A percentile compares a stretch with the other conserved stretches of the same genome.
phyloP scores from a whole-genome alignment of 1,284 basidiomycete species.

The Rhodotorula sp. region DNA sequence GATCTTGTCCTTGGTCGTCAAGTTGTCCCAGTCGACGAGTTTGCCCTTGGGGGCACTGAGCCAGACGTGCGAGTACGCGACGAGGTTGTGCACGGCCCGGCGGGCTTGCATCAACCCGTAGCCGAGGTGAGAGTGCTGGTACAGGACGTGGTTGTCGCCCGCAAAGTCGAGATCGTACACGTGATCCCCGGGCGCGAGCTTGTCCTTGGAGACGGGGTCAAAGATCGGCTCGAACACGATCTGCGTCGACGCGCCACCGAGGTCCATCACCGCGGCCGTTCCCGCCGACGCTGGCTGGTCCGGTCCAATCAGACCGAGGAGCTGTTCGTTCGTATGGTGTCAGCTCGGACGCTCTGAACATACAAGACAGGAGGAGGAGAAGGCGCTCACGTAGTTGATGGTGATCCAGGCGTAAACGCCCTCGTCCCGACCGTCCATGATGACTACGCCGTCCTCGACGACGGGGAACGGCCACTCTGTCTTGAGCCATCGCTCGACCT shows the following conservation, averaged over 20 bases:
- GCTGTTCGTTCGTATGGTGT: slow-evolving; percentile 36
- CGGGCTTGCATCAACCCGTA: slow-evolving; percentile 93
- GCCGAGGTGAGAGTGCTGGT: slow-evolving; percentile 94
- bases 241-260: slow-evolving; percentile 95
- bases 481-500: slow-evolving; percentile 67
- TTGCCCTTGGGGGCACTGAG: slow-evolving; percentile 44
- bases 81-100: slow-evolving; percentile 78
- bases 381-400: slow-evolving; percentile 70
- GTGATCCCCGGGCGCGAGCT: slow-evolving; percentile 82
- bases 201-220: slow-evolving; percentile 52
- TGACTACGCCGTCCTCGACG: slow-evolving; percentile 65
- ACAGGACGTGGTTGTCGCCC: slow-evolving; percentile 68
- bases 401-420: slow-evolving; percentile 87
- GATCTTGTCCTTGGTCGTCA: slow-evolving; percentile 51
- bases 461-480: slow-evolving; percentile 72
- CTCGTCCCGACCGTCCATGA: slow-evolving; percentile 97
- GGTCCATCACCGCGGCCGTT: slow-evolving; percentile 89
- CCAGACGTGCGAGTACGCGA: slow-evolving; percentile 74
- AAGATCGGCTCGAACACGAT: slow-evolving; percentile 92
- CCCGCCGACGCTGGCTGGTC: slow-evolving; percentile 53
- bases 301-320: slow-evolving; percentile 69
- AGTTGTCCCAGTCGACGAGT: slow-evolving; percentile 51
- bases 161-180: slow-evolving; percentile 82
- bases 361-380: slow-evolving; percentile 3
- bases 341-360: neutral